Base-by-base conservation (phyloP, 1,284 basidiomycete species). In the Fistulinella cinereoalba region DNA sequence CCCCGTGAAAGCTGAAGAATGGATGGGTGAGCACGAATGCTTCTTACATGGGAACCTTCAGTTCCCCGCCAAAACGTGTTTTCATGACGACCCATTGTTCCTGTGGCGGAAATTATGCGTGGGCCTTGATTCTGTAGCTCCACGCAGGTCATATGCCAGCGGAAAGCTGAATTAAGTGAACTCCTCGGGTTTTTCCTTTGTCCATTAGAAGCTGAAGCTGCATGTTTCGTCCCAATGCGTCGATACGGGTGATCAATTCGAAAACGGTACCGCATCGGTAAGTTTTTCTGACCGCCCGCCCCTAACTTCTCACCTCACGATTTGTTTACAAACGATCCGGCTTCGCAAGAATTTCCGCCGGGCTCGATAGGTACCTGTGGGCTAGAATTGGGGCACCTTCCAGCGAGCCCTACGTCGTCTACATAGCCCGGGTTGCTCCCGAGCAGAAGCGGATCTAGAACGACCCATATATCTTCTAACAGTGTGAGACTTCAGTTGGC, bases 51-150 rank as follows among this genome's bases (percentile, higher is more conserved):
- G n/a, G n/a, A n/a, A n/a, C n/a, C 13, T 11, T 15, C 13, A 31
- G 6, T 34, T 34, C 16, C 10, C 21, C 34, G 19, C 34, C 19
- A 22, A 23, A 37, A 23, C 34, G 10, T 15, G 19, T 36, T 36
- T 36, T 15, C 24, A 23, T 24, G 37, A 16, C 23, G 34, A 37
- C 34, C 19, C 34, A 22, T 13, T 37, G 16, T 18, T 39, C 24
- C 22, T 9, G 19, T 33, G 15, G 43, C 44, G 42, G 41, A 31
- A 23, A 45, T 45, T 46, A 46, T 18, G 16, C 31, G 43, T 46
- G 25, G 24, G 32, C 43, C 8, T 44, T 44, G 11, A 29, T 29
- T 11, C 21, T n/a, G 15, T 24, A 16, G 23, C 16, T n/a, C 27
- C 25, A 15, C 19, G 21, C 16, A 15, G 27, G 18, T 15, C 22